Base-by-base conservation (phyloP, 345 rosid genomes). In the Boechera retrofracta region DNA sequence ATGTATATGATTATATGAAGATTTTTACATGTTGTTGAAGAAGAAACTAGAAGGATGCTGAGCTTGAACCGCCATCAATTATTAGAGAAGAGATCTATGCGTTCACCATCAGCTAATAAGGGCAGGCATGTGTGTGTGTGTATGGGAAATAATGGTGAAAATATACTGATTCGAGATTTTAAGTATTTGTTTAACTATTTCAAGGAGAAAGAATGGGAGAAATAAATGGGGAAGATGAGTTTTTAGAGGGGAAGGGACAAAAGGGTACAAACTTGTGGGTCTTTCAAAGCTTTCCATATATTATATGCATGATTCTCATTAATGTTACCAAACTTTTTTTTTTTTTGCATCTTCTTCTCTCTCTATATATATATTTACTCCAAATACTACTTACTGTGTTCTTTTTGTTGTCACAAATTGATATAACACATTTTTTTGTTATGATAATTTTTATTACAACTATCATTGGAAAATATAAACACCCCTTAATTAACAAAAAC, bases 221-320 rank as follows among this genome's bases (percentile, higher is more conserved):
- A 61, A 61, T 61, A 61, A 61, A 61, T 39, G 66, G 66, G 6
- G 32, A 61, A 38, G 66, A 38, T 61, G 65, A 61, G 48, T 48
- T 38, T 36, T 38, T 36, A 36, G 65, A 60, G 65, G 45, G 16
- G 10, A 60, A 38, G 65, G 16, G 32, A 38, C 48, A 16, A 60
- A 38, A 60, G 8, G 44, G 64, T 59, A 59, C 44, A 59, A 29
- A 38, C 47, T 60, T 60, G 65, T 36, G 31, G 47, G 48, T 36
- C 67, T 62, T 62, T 41, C 24, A 24, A 62, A 38, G 49, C 33
- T 62, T 41, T 62, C 49, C 49, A 39, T 33, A 62, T 39, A 62
- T 39, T 62, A 26, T 12, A 12, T 21, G 67, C 35, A 41, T 62
- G 33, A 62, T 62, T 62, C 67, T 39, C 67, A 24, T 41, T 39